Evolutionary conservation across 2,329 filamentous ascomycete species (phyloP), one percentile per base, ranked within the genome.

Genomic region (Cyphellophora attinorum): DNA sequence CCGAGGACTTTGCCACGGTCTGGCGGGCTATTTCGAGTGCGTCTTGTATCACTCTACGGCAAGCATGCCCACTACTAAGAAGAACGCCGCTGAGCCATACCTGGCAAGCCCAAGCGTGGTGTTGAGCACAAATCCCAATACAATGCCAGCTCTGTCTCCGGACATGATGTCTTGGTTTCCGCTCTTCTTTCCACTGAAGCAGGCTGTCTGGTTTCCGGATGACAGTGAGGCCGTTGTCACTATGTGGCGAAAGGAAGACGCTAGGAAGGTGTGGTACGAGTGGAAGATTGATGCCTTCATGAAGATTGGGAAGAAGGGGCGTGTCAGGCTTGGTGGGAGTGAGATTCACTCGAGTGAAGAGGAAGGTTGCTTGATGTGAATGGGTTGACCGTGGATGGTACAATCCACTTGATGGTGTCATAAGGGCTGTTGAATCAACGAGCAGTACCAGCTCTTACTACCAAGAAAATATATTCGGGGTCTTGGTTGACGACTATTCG

Each of bases 151-250:
- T 38, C 96, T 96, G 73, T 94, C 86, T 67, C 82, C 81, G 54
- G 88, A 93, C 51, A 98, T 98, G 93, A 93, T 95, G 45, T 93
- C 85, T 36, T 98, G 91, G 91, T 98, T 98, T 57, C 91, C 91
- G 1, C 96, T 98, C 18, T 95, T 89, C 64, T 98, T 98, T 55
- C 91, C 93, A 0, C 64, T 98, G 11, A 93, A 91, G 76, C 18
- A 29, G 19, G 25, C 14, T 6, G 6, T 31, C 6, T 31, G 29
- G 31, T 19, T 93, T 47, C 89, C 91, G 0, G 81, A 85, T 38
- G 77, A 85, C 45, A 79, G 81, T 0, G 85, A 94, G 57, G 67
- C 96, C 4, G 82, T 93, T 47, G 77, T 95, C 23, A 91, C 79
- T 55, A 95, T 98, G 78, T 95, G 86, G 83, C 75, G 91, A 33